Base-by-base conservation (phyloP, 2,329 filamentous ascomycete genomes). In the Cladosporium sp. region DNA sequence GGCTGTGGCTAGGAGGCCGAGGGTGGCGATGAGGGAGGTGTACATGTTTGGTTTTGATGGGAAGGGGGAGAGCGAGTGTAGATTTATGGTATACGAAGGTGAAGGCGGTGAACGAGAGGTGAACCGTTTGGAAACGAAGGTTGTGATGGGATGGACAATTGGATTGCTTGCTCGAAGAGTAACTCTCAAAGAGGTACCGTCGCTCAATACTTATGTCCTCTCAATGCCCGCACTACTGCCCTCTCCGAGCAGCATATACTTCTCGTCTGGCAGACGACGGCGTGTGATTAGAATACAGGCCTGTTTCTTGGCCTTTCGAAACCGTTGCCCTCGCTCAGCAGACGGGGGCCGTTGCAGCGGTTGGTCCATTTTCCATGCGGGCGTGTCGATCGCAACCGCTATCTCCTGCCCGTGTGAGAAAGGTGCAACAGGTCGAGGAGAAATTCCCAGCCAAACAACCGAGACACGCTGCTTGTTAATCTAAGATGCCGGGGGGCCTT, bases 1-100 rank as follows among this genome's bases (percentile, higher is more conserved):
- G 38, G 56, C 51, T 40, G 59, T 54, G 49, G 58, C 56, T 47
- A 60, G 58, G 54, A 66, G 57, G 51, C 60, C 52, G 47, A 62
- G 52, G 41, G 57, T 55, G 40, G 60, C 50, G 55, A 62, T 27
- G 62, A 60, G 29, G 52, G 59, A 58, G 58, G 59, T 59, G 30
- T 55, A 58, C 62, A 62, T 63, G 12, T 57, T 61, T 36, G 27
- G 11, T 30, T 19, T 33, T 41, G 35, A 32, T 48, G 52, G 29
- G 38, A 33, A n/a, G 40, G 36, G 43, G 40, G 43, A 39, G 27
- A 51, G 52, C 41, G 38, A 33, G 38, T 36, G 43, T 45, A 7
- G 35, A 33, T 35, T 5, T n/a, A 16, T 35, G 4, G 32, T 35
- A 7, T 35, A 15, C 32, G 49, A 40, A 38, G 11, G 19, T 32